Base-by-base conservation (phyloP, 495 filamentous ascomycete genomes). In the Tuber melanosporum region DNA sequence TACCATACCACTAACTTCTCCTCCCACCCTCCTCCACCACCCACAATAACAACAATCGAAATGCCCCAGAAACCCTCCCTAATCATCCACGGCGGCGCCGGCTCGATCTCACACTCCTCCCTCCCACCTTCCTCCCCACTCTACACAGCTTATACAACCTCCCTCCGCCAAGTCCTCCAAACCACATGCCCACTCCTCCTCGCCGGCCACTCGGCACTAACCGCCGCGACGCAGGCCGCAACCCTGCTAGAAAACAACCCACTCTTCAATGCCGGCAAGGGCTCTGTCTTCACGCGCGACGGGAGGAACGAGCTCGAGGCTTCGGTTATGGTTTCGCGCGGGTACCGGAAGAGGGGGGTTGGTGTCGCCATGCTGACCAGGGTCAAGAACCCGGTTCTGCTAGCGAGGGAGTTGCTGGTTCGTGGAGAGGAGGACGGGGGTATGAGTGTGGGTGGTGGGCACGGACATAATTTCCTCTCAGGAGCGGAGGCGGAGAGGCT, bases 41-140 rank as follows among this genome's bases (percentile, higher is more conserved):
- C 20, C 62, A 5, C 44, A 4, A 1, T 42, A 49, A 75, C 22
- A 76, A 26, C 42, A 15, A 62, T 20, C 9, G 76, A 71, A 74
- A 42, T 42, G 41, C 26, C 70, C 22, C 71, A 45, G 49, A 74
- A 57, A 22, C 74, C 73, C 41, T 73, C 79, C 9, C 85, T 95
- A 46, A 94, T 95, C 84, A 89, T 98, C 84, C 94, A 97, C 83
- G 94, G 94, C 84, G 94, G 94, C 75, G 94, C 94, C 2, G 94
- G 94, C 43, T 91, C 91, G 81, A 91, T 97, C 83, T 89, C 88
- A 17, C 91, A 89, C 14, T 81, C 86, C n/a, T 92, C 88, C 80
- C 87, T 97, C 41, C 87, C 91, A 1, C 88, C 89, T 12, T 83
- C 87, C 32, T 77, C 77, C 14, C 77, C 81, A 17, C 70, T 73